Percentiles rank a stretch among this genome's conserved stretches.
Evolutionary conservation across 306 rosid species (phyloP).

Genomic region (Canavalia ensiformis): DNA sequence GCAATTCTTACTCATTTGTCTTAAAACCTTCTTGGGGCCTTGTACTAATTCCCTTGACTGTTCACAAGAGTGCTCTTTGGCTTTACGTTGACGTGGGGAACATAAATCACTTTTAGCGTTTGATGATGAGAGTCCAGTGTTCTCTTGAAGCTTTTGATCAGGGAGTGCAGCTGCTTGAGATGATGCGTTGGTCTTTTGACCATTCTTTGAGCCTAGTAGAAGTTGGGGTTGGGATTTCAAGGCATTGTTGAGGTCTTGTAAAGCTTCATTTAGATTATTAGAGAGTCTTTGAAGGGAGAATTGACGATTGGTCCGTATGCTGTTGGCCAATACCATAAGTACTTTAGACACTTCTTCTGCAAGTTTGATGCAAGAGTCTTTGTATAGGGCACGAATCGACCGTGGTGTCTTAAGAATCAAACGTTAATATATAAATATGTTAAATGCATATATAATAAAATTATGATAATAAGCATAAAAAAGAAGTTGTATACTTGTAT

Average conservation of each 20-base stretch:
- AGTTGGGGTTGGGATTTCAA: slow-evolving; percentile 83
- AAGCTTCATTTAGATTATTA: slow-evolving; percentile 66
- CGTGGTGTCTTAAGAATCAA: slow-evolving; percentile 65
- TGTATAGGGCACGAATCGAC: slow-evolving; percentile 68
- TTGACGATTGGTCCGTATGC: slow-evolving; percentile 72
- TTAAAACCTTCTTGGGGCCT: slow-evolving; percentile 58
- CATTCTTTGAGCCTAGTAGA: slow-evolving; percentile 68
- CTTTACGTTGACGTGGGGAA: slow-evolving; percentile 57
- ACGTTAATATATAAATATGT: background rate
- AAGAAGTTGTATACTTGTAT: background rate
- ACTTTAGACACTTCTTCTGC: slow-evolving; percentile 75
- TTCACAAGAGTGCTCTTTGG: slow-evolving; percentile 43
- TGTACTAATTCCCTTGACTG: slow-evolving; percentile 40
- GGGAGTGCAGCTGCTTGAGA: slow-evolving; percentile 55
- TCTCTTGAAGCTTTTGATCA: slow-evolving; percentile 46
- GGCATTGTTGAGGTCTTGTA: slow-evolving; percentile 75
- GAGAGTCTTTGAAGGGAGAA: slow-evolving; percentile 72
- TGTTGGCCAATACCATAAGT: slow-evolving; percentile 66
- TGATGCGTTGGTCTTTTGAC: slow-evolving; percentile 52
- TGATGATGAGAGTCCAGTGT: slow-evolving; percentile 49
- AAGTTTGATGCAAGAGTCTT: slow-evolving; percentile 73
- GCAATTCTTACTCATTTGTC: slow-evolving; percentile 75
- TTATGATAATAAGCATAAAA: slow-evolving; percentile 1
- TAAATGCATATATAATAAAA: background rate
- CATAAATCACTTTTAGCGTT: slow-evolving; percentile 64